Evolutionary conservation across 345 rosid species (phyloP), one percentile per base, ranked within the genome.

Genomic region (Euclidium syriacum): DNA sequence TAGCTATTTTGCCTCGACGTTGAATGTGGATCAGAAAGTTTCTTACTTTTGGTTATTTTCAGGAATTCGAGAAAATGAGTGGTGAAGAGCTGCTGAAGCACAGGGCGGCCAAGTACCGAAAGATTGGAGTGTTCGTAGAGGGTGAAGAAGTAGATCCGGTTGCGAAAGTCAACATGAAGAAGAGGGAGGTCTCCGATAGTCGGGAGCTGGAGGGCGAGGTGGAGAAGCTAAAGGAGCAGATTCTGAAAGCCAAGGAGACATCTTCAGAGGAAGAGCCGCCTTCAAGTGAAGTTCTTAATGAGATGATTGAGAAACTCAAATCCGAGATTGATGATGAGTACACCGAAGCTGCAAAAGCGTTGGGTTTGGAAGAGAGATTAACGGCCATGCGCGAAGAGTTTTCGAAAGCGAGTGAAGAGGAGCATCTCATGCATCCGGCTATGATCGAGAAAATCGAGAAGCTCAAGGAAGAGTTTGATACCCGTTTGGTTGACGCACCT

Each of bases 61-160:
- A 92, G 98, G 95, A 92, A 75, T 94, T 92, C 18, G 55, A 25
- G 4, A 72, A 77, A 71, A 83, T 89, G 98, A 79, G 76, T 67
- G 83, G 81, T 4, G 79, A 84, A 16, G 77, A 74, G 35, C 73
- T 92, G 54, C 79, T 89, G 62, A 75, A 82, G 75, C 94, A 89
- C 44, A 85, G 96, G 29, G 80, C 15, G 78, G 85, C 73, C 38
- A 89, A 92, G 73, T 92, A 87, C 77, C 75, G 96, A 48, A 87
- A 92, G 76, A 76, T 92, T 29, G 96, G 96, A 73, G 81, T 81
- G 29, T 82, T 85, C 65, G 77, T 81, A 41, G 96, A 88, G 57
- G 86, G 80, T 59, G 73, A 67, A 23, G 82, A 85, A 2, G 30
- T 88, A 42, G 92, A 85, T 62, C 90, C 91, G 10, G 73, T 49